Evolutionary conservation across 352 stramenopile genomes (phyloP), one percentile per base, ranked within the genome.

Genomic region (Globisporangium cystogenes): DNA sequence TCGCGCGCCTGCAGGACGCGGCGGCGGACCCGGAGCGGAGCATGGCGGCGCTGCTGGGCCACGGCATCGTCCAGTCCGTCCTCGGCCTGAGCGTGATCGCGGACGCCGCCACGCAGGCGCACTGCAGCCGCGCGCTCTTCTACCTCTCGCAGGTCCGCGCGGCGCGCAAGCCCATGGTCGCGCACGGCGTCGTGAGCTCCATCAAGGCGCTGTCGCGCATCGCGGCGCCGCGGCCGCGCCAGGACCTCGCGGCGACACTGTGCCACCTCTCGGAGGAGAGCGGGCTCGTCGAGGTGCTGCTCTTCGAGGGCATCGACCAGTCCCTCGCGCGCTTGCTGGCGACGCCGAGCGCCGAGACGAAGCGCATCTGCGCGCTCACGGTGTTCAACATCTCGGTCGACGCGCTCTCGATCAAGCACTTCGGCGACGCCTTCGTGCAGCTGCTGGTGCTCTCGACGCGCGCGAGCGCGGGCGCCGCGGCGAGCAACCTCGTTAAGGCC

Each of bases 351-450:
- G 49, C 49, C 29, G 81, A 92, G 50, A 90, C 76, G 40, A 86
- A 82, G 41, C 81, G 78, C 10, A 83, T 87, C 37, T 88, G 78
- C 35, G 76, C 75, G 7, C 59, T 86, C 18, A 65, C 81, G 0
- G 68, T 87, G 3, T 87, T 88, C 52, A 90, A 92, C 43, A 61
- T 92, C 12, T 89, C 77, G 11, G 69, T 61, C 23, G 76, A 86
- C 44, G 70, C 73, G 1, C 53, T 45, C 7, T 66, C 83, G 7
- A 71, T 90, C 39, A 86, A 81, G 37, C 74, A 90, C 48, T 87
- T 76, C 48, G 67, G 81, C 8, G 81, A 92, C 36, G 53, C 58
- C 3, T 88, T 88, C 47, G 60, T 67, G 16, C 78, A 90, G 55
- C 58, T 86, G 1, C 48, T 90, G 5, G 70, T 86, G 36, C 41